Conservation (phyloP, 352 stramenopile genomes). For the Stramenopiles sp. region DNA sequence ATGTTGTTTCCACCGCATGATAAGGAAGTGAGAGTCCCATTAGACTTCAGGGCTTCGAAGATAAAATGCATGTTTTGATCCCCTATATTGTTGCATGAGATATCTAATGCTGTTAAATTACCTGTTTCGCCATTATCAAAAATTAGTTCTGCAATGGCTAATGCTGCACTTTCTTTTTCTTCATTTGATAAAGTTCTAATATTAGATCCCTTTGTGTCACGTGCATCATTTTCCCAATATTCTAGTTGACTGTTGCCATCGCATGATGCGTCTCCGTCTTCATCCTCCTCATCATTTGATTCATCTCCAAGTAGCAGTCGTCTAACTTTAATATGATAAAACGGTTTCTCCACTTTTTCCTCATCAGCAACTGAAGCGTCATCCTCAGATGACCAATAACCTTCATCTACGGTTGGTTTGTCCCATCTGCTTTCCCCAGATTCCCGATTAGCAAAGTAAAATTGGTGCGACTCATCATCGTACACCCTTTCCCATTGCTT, state of each 20-base stretch:
- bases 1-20: slow-evolving; percentile 1
- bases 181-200: not conserved
- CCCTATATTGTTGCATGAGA: slow-evolving; percentile 5
- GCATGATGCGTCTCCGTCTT: not conserved
- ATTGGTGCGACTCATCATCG: not conserved
- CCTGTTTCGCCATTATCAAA: slow-evolving; percentile 8
- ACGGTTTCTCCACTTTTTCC: not conserved
- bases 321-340: not conserved
- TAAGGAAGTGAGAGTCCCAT: not conserved
- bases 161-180: not conserved
- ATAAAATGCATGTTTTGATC: slow-evolving; percentile 2
- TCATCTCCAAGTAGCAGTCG: not conserved
- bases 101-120: slow-evolving; percentile 8
- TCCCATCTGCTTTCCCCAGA: not conserved
- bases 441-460: not conserved
- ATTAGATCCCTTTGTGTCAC: not conserved
- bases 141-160: not conserved
- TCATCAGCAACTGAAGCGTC: not conserved
- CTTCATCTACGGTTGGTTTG: not conserved
- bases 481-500: not conserved
- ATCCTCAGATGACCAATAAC: not conserved
- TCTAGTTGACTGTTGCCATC: not conserved
- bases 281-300: not conserved
- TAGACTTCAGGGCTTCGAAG: not conserved
- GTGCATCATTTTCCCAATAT: not conserved